Conservation (phyloP, 2,329 filamentous ascomycete genomes). For the Chrysosporium keratinophilum region DNA sequence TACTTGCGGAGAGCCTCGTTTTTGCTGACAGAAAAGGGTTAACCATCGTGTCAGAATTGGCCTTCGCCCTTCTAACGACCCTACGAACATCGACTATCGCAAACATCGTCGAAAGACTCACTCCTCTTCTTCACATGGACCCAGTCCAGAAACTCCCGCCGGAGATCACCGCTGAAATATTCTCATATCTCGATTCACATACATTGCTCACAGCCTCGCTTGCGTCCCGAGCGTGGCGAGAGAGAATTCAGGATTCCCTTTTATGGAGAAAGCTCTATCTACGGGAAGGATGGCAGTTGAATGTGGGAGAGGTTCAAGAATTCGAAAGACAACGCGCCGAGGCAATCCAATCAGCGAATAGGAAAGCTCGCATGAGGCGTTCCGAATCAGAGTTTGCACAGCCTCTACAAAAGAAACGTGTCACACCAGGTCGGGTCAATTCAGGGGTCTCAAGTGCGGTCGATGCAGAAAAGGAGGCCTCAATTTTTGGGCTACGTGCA, state of each 20-base stretch:
- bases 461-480: slow-evolving; percentile 26
- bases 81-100: slow-evolving; percentile 71
- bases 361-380: slow-evolving; percentile 39
- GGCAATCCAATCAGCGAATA: slow-evolving; percentile 24
- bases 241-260: slow-evolving; percentile 67
- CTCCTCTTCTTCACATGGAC: slow-evolving; percentile 81
- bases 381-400: slow-evolving; percentile 41
- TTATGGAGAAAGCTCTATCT: slow-evolving; percentile 79
- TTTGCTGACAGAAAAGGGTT: neutral
- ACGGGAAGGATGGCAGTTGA: slow-evolving; percentile 73
- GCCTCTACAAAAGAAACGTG: slow-evolving; percentile 45
- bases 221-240: slow-evolving; percentile 72
- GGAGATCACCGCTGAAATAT: slow-evolving; percentile 82
- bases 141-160: slow-evolving; percentile 76
- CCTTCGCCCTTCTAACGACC: slow-evolving; percentile 64
- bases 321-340: slow-evolving; percentile 50
- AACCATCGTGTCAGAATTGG: slow-evolving; percentile 52
- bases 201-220: slow-evolving; percentile 70
- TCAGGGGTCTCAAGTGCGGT: slow-evolving; percentile 24
- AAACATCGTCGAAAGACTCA: slow-evolving; percentile 67
- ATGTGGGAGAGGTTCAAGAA: slow-evolving; percentile 52
- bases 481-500: neutral
- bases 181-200: slow-evolving; percentile 71
- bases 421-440: slow-evolving; percentile 34
- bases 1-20: neutral